A percentile compares a stretch with the other conserved stretches of the same genome.
Evolutionary conservation across 2,329 filamentous ascomycete genomes (phyloP).

Genomic region (Macroventuria anomochaeta): DNA sequence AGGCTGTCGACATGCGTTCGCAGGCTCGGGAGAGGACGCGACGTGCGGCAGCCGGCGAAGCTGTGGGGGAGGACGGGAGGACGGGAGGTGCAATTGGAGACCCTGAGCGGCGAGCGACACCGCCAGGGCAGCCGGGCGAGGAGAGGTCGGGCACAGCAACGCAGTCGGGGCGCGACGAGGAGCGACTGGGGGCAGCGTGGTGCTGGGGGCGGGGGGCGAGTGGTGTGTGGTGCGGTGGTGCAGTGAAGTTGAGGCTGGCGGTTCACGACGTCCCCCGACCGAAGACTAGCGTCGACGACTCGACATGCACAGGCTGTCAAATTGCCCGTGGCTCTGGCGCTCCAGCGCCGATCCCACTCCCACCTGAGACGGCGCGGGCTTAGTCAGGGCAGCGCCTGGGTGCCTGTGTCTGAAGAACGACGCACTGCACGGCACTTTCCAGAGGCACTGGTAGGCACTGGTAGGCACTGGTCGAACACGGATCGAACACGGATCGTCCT

Average conservation of each 20-base stretch:
- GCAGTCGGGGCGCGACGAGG: neutral
- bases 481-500: too few relatives aligned
- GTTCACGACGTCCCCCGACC: neutral
- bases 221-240: constrained; percentile 5
- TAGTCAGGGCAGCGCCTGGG: neutral
- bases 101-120: constrained; percentile 38
- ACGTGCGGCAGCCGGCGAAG: constrained; percentile 6
- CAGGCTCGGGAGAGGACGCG: neutral
- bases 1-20: neutral
- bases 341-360: constrained; percentile 1
- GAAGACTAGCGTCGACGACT: constrained; percentile 6
- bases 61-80: neutral
- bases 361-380: neutral
- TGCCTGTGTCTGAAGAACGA: too few relatives aligned
- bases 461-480: too few relatives aligned
- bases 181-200: neutral
- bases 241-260: constrained; percentile 11
- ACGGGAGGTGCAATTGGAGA: constrained; percentile 7
- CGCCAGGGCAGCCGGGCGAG: constrained; percentile 23
- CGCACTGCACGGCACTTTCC: too few relatives aligned
- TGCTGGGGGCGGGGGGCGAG: neutral
- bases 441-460: too few relatives aligned
- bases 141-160: neutral
- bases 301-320: constrained; percentile 4
- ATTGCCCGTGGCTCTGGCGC: neutral